Percentiles rank a stretch among this genome's conserved stretches.
phyloP scores from a whole-genome alignment of 257 asterid genomes.

The Cordia subcordata region DNA sequence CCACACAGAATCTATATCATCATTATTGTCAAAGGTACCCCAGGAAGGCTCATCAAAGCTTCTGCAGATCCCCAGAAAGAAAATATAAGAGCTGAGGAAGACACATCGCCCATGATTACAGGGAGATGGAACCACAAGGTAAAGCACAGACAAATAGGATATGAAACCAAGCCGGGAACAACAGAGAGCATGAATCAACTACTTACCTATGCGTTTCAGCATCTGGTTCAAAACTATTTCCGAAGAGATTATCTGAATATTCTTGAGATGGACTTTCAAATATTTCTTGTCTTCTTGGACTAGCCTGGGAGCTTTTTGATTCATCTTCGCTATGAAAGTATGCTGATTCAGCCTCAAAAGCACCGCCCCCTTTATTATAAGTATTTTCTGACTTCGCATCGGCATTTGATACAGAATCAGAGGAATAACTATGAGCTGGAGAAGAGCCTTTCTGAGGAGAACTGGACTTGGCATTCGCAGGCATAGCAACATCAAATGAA shows the following conservation, averaged over 20 bases:
- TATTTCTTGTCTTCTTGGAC: conserved; percentile 54
- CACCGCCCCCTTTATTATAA: conserved; percentile 38
- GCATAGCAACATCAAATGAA: conserved; percentile 60
- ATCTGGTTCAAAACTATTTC: conserved; percentile 69
- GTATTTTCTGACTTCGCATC: conserved; percentile 47
- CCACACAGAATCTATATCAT: conserved; percentile 96
- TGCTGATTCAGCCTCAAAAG: conserved; percentile 58
- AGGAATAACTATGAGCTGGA: conserved; percentile 49
- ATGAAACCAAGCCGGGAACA: conserved; percentile 8
- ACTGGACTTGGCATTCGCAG: conserved; percentile 46
- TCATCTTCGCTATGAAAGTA: conserved; percentile 65
- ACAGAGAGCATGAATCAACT: conserved; percentile 11
- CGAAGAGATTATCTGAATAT: conserved; percentile 51
- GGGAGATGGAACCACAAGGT: neutral
- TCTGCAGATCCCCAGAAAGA: conserved; percentile 35
- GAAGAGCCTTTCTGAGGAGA: conserved; percentile 50
- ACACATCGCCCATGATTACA: conserved; percentile 5
- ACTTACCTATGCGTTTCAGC: conserved; percentile 67
- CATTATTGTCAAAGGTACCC: conserved; percentile 87
- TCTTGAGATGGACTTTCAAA: conserved; percentile 68
- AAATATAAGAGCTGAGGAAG: conserved; percentile 10
- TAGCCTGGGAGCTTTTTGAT: conserved; percentile 68
- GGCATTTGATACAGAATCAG: conserved; percentile 55
- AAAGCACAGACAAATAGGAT: neutral
- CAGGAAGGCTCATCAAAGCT: conserved; percentile 81